Percentiles rank a stretch among this genome's conserved stretches.
Evolutionary conservation across 345 rosid species (phyloP).

Genomic region (Eucalyptus viminalis): DNA sequence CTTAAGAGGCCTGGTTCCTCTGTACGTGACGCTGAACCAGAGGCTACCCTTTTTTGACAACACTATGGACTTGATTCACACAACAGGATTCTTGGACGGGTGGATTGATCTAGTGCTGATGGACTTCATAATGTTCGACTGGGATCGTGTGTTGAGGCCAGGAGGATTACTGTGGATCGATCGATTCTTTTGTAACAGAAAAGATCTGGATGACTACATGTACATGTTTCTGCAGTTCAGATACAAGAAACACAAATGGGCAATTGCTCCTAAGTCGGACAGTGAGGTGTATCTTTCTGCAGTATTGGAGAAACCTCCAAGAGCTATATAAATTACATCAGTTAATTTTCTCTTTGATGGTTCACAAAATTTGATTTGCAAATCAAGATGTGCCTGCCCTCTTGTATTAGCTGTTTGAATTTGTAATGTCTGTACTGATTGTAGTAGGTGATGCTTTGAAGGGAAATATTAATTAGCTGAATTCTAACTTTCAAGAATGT

Average conservation of each 20-base stretch:
- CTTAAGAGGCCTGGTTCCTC: conserved; percentile 64
- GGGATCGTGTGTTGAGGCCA: conserved; percentile 81
- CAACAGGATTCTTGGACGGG: conserved; percentile 62
- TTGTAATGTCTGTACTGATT: not conserved
- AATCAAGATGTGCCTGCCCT: not conserved
- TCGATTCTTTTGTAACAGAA: conserved; percentile 59
- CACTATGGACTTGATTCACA: conserved; percentile 81
- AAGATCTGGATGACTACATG: conserved; percentile 78
- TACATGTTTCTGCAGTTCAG: conserved; percentile 86
- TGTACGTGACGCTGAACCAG: conserved; percentile 67
- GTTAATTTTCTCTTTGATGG: not conserved
- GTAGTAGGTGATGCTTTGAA: not conserved
- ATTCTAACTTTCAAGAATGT: not conserved
- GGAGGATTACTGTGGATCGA: conserved; percentile 89
- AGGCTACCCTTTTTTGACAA: conserved; percentile 85
- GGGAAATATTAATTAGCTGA: not conserved
- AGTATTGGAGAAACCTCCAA: conserved; percentile 73
- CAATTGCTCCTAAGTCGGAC: conserved; percentile 48
- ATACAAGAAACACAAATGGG: conserved; percentile 86
- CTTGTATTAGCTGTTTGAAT: not conserved
- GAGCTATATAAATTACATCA: not conserved
- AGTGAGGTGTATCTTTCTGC: conserved; percentile 78
- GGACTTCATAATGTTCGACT: conserved; percentile 77
- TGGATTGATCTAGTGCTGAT: conserved; percentile 68
- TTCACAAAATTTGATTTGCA: not conserved